Evolutionary conservation across 2,329 filamentous ascomycete species (phyloP).

Genomic region (Fusarium sp.): DNA sequence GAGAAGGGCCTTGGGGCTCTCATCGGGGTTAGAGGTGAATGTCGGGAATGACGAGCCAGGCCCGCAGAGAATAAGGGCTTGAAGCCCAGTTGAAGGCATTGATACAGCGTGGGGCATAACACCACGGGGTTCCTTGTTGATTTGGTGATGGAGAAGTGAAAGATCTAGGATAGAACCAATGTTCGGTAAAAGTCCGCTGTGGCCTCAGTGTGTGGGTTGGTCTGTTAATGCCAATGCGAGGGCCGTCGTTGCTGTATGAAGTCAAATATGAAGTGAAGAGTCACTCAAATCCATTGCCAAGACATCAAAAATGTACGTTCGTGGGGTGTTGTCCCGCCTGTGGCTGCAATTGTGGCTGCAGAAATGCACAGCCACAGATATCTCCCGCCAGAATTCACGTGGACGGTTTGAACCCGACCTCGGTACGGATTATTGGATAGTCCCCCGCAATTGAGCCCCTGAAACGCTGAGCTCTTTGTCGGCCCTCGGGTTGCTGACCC

Average conservation of each 20-base stretch:
- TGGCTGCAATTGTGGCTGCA: constrained; percentile 34
- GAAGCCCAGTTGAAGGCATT: constrained; percentile 80
- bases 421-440: constrained; percentile 46
- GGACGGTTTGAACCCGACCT: constrained; percentile 27
- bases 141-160: not conserved
- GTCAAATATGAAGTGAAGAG: constrained; percentile 42
- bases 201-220: not conserved
- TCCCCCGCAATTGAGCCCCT: constrained; percentile 43
- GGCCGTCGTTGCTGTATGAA: constrained; percentile 33
- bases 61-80: constrained; percentile 85
- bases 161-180: not conserved
- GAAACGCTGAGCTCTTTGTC: constrained; percentile 38
- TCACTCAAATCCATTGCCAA: constrained; percentile 44
- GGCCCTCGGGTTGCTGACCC: constrained; percentile 44
- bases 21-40: constrained; percentile 82
- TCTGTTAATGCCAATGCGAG: constrained; percentile 6
- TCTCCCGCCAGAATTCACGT: constrained; percentile 34
- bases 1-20: constrained; percentile 84
- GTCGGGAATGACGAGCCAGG: constrained; percentile 85
- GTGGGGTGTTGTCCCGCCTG: constrained; percentile 41
- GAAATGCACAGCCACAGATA: constrained; percentile 20
- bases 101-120: constrained; percentile 80
- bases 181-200: not conserved
- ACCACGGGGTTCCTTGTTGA: constrained; percentile 23
- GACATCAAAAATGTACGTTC: constrained; percentile 44